Evolutionary conservation across 352 stramenopile genomes (phyloP), one percentile per base, ranked within the genome.

Genomic region (Globisporangium abappressorium): DNA sequence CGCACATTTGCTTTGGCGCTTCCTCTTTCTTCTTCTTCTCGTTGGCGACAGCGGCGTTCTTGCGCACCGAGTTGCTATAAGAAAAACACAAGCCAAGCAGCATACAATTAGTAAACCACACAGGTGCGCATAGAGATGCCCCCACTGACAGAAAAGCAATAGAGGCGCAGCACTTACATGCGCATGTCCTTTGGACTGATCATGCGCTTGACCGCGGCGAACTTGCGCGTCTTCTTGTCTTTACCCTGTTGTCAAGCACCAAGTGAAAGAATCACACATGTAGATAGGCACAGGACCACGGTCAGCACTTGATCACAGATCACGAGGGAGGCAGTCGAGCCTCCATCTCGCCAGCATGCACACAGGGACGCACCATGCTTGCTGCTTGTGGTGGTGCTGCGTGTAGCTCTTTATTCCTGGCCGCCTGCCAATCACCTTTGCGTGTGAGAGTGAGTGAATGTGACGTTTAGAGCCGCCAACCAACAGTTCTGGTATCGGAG

Each of bases 191-290:
- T 99, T 54, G 97, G 95, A 74, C 91, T 98, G 66, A 99, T 98
- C 66, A 99, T 97, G 73, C 97, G 98, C 87, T 99, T 99, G 46
- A 98, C 90, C 55, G 98, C 87, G 53, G 98, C 98, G 78, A 98
- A 99, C 72, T 99, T 98, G 71, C 97, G 89, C 30, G 95, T 99
- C 77, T 99, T 99, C 85, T 99, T 99, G 65, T 97, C 90, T 76
- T 99, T 99, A 49, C 90, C 97, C 82, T 95, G 65, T 24, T 69
- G 11, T 11, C n/a, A 15, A 5, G 26, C 30, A 57, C 20, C 20
- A 24, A 62, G n/a, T 14, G 22, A 30, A 11, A 46, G 18, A n/a
- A n/a, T 24, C 41, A 69, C 20, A n/a, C 59, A 22, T n/a, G 34
- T 20, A 62, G 5, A 61, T 14, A 59, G 20, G 36, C 22, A 46